Evolutionary conservation across 129 eudicot genomes (phyloP).

Genomic region (Pulicaria dysenterica): DNA sequence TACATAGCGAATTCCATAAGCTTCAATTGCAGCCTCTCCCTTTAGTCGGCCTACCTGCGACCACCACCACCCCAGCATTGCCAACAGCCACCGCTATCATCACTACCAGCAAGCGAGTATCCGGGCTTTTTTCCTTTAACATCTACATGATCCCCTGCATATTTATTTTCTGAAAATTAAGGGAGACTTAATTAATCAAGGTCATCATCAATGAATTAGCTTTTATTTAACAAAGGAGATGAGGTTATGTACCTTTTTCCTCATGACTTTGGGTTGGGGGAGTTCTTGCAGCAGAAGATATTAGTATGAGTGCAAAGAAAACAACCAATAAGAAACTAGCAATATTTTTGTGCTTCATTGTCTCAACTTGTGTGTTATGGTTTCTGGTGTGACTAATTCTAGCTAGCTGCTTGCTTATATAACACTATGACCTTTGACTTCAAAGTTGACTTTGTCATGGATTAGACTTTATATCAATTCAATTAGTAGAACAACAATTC

Average conservation of each 20-base stretch:
- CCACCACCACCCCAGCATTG: slow-evolving; percentile 6
- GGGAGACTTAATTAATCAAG: not conserved
- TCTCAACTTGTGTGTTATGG: not conserved
- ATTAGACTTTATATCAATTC: too few relatives aligned
- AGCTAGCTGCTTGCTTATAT: too few relatives aligned
- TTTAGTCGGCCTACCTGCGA: not conserved
- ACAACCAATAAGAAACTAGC: slow-evolving; percentile 10
- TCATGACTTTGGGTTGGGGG: slow-evolving; percentile 1
- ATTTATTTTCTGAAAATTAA: too few relatives aligned
- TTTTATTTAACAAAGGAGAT: not conserved
- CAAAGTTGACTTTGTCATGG: too few relatives aligned
- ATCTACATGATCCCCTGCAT: slow-evolving; percentile 4
- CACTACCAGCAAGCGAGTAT: not conserved
- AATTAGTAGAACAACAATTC: too few relatives aligned
- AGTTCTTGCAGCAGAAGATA: slow-evolving; percentile 14
- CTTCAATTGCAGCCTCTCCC: not conserved
- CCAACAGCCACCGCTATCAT: slow-evolving; percentile 16
- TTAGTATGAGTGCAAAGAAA: slow-evolving; percentile 20
- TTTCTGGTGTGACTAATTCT: slow-evolving; percentile 10
- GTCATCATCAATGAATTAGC: not conserved
- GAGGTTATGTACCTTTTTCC: not conserved
- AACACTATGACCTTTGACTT: too few relatives aligned
- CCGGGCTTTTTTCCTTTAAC: slow-evolving; percentile 1
- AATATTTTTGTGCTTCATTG: slow-evolving; percentile 13
- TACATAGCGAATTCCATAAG: too few relatives aligned